Base-by-base conservation (phyloP, 179 eudicot species). In the Actinidia arguta region DNA sequence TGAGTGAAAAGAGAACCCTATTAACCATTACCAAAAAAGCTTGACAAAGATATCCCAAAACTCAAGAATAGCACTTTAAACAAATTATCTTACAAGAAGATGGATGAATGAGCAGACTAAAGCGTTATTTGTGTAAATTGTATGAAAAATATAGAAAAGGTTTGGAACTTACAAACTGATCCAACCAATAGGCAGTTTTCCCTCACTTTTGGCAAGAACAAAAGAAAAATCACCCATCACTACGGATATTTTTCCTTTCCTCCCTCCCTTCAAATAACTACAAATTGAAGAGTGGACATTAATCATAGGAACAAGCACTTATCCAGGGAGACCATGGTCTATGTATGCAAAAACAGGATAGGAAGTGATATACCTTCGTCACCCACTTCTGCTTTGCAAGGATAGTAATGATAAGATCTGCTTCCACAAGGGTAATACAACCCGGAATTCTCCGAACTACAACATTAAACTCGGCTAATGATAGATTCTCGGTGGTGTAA, bases 181-280 rank as follows among this genome's bases (percentile, higher is more conserved):
- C 27, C 66, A 16, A 31, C 78, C 78, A 75, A 75, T 36, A 36
- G 47, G 64, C 78, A 75, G 50, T 31, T 75, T 55, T 20, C 42
- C 66, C 78, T 27, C 48, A 54, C 58, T 16, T 39, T 55, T 73
- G 4, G 54, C 31, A 48, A 50, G 17, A 50, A 22, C 58, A 24
- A 18, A 73, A 39, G 22, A 42, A 44, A 6, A 72, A 48, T 22
- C 58, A 73, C 20, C 25, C 64, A 55, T 31, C 22, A 17, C 25
- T 48, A 17, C 0, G 17, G 78, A 75, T 5, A 55, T 13, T 52
- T 55, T 17, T 16, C 63, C 17, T 4, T 36, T 25, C 14, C 17
- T 55, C 47, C 64, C 36, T 54, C 25, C 66, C 50, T 18, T 31
- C 25, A 56, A 56, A 56, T 75, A 36, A 66, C 66, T 18, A 56